Conservation (phyloP, 148 eudicot species). For the Bassia scoparia region DNA sequence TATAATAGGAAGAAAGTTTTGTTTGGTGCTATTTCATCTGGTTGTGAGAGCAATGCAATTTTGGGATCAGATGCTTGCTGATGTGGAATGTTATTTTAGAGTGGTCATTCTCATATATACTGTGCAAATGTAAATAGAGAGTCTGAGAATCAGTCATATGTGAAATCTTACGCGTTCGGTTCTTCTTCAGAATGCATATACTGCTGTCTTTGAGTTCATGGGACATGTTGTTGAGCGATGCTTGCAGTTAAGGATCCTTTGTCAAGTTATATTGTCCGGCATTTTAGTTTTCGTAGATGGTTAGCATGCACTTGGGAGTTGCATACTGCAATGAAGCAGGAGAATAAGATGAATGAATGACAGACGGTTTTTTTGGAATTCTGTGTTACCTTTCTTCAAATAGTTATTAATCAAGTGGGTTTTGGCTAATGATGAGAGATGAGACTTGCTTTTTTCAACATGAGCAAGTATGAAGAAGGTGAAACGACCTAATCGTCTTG, state of each 20-base stretch:
- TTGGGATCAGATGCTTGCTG: constrained; percentile 83
- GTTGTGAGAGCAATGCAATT: constrained; percentile 53
- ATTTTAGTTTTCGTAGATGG: constrained; percentile 86
- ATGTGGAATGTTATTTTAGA: constrained; percentile 62
- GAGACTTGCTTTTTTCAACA: constrained; percentile 62
- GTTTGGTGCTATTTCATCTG: constrained; percentile 68
- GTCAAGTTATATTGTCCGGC: constrained; percentile 76
- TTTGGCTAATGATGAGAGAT: constrained; percentile 46
- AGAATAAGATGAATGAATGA: constrained; percentile 58
- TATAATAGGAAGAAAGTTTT: constrained; percentile 52
- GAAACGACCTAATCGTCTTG: constrained; percentile 67
- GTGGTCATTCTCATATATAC: constrained; percentile 70
- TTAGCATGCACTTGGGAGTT: constrained; percentile 72
- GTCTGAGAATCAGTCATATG: constrained; percentile 83
- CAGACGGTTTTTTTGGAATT: constrained; percentile 71
- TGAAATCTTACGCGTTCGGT: constrained; percentile 75
- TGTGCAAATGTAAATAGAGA: constrained; percentile 81
- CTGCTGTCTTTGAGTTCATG: constrained; percentile 75
- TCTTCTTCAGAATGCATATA: constrained; percentile 77
- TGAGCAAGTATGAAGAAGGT: constrained; percentile 73
- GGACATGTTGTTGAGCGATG: constrained; percentile 70
- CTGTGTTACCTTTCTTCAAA: constrained; percentile 62
- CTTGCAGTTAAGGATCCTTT: constrained; percentile 65
- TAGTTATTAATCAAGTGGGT: constrained; percentile 57
- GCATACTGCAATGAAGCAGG: constrained; percentile 55